Base-by-base conservation (phyloP, 345 rosid species). In the Noccaea bulbosa region DNA sequence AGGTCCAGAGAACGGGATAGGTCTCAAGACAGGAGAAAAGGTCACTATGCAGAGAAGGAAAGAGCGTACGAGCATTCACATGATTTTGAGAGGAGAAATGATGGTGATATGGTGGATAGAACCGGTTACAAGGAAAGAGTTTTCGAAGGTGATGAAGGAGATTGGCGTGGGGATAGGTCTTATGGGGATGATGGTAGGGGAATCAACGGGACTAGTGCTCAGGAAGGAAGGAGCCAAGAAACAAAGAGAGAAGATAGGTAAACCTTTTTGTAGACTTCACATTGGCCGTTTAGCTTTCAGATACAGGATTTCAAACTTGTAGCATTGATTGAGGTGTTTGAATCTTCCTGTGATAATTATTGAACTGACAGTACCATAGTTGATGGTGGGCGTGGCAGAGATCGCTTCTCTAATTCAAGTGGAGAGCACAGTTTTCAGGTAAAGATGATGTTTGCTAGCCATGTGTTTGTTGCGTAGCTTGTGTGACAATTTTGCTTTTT, bases 201-300 rank as follows among this genome's bases (percentile, higher is more conserved):
- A 63, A 63, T 64, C 47, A 80, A 79, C 16, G 85, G 65, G 62
- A 67, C 53, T 4, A 75, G 72, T 65, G 77, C 46, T 59, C 80
- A 50, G 0, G 77, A 78, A 73, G 80, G 75, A 69, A 75, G 62
- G 46, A 82, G 80, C 67, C 82, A 74, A 49, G 72, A 59, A 10
- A 59, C 63, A 7, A 83, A 84, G 78, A 83, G 67, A 74, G 82
- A 68, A 45, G 83, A 77, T 70, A 83, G 86, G 98, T 93, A 78
- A 79, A 27, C 1, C 11, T 2, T 8, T 4, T 57, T 40, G 38
- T 24, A 24, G 59, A 9, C 33, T 15, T 67, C 16, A 7, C 40
- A 1, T 11, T 67, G 10, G 63, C 22, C 20, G 10, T 10, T 49
- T 10, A 41, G 33, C 34, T 41, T 53, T 52, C 40, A 30, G 57